A percentile compares a stretch with the other conserved stretches of the same genome.
phyloP scores from a whole-genome alignment of 2,329 filamentous ascomycete genomes.

The Fusarium denticulatum region DNA sequence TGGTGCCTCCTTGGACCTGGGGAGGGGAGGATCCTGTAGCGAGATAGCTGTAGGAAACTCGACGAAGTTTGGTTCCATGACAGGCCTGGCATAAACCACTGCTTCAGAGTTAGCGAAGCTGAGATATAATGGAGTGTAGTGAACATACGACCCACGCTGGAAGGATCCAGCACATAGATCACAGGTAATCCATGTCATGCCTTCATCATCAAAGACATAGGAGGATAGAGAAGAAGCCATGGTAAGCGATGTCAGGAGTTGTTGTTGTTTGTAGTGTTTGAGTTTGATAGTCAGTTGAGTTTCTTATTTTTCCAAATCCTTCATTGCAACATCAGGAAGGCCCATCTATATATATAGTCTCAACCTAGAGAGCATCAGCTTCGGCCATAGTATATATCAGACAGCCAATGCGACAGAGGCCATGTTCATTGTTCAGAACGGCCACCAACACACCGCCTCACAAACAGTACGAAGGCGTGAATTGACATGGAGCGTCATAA shows the following conservation, averaged over 20 bases:
- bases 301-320: not conserved
- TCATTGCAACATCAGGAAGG: not conserved
- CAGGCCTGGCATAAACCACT: conserved; percentile 35
- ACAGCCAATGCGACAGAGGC: conserved; percentile 7
- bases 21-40: conserved; percentile 11
- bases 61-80: conserved; percentile 38
- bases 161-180: conserved; percentile 40
- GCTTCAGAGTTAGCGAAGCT: not conserved
- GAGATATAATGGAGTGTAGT: not conserved
- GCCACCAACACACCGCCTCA: conserved; percentile 28
- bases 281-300: not conserved
- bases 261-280: not conserved
- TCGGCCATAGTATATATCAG: not conserved
- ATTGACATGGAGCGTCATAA: conserved; percentile 10
- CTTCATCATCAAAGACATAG: conserved; percentile 37
- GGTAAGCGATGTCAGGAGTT: not conserved
- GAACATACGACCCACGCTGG: conserved; percentile 29
- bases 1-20: conserved; percentile 7
- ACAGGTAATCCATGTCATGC: conserved; percentile 42
- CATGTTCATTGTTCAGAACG: conserved; percentile 3
- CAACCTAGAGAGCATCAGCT: not conserved
- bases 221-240: conserved; percentile 28
- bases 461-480: conserved; percentile 1
- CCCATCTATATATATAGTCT: conserved; percentile 33
- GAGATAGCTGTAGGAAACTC: conserved; percentile 37